Base-by-base conservation (phyloP, 768 basidiomycete genomes). In the Candolleomyces eurysporus region DNA sequence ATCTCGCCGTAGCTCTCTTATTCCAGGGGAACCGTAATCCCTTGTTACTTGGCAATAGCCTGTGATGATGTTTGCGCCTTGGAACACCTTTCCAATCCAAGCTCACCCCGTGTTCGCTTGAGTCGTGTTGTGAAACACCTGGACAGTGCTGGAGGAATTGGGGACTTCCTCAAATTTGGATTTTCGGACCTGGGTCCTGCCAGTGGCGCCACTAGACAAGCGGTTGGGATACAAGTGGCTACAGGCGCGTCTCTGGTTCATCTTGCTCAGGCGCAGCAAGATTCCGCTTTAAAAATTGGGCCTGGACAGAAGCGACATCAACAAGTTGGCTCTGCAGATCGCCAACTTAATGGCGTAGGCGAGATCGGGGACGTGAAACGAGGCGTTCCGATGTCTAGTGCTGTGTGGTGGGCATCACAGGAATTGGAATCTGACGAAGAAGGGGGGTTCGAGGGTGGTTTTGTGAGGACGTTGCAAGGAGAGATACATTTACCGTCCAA, bases 11-110 rank as follows among this genome's bases (percentile, higher is more conserved):
- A 71, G 72, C 61, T 73, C n/a, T 69, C 65, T 43, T 76, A 74
- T 55, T 68, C 74, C 17, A 66, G 75, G 32, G 75, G 75, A 9
- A 66, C 71, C 16, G 69, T 69, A 8, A 68, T 76, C 13, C 73
- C 75, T 17, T 72, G 69, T 49, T 64, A 61, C 48, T 58, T 75
- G 17, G 53, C 61, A 14, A 59, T 76, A 21, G 61, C 64, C 36
- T 66, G 70, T 55, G 48, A 58, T 3, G 66, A 74, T 49, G 26
- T 46, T 13, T 63, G 67, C 7, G 70, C 68, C 1, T 66, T 74
- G 10, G 69, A 72, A 26, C 57, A 69, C 2, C 63, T 72, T 10
- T 64, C 68, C 9, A 46, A 59, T 5, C 69, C 67, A 4, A 49
- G 61, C 4, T 65, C 69, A 5, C 59, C 68, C 6, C 51, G 43